These are phyloP conservation scores for Wickerhamomyces kurtzmanii DNA, from an alignment of 805 yeast genomes.

Conservation along the genomic window DNA sequence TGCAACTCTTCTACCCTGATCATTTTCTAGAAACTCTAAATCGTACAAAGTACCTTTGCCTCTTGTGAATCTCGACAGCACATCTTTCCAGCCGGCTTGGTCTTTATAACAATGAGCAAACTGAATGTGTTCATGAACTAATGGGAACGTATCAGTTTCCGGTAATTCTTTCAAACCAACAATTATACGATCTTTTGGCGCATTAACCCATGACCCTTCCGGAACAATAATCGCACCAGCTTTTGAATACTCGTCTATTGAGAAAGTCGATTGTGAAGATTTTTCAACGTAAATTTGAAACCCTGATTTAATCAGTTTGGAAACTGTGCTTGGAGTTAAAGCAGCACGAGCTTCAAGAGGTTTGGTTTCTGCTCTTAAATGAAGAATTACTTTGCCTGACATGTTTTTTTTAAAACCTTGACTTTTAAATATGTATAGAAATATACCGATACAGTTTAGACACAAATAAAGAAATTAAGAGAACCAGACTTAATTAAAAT, in stretches of 20 bases:
- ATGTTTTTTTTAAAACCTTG: no score
- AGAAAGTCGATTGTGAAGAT: constrained; percentile 74
- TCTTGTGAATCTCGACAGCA: constrained; percentile 75
- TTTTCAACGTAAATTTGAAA: constrained; percentile 86
- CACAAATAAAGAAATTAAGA: neutral
- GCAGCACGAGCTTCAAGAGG: constrained; percentile 98
- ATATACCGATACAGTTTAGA: no score
- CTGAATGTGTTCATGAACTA: constrained; percentile 93
- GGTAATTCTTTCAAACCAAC: constrained; percentile 94
- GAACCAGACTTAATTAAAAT: neutral
- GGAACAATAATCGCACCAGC: constrained; percentile 88
- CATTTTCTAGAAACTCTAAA: constrained; percentile 89
- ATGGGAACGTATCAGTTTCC: constrained; percentile 81
- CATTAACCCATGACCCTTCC: constrained; percentile 85
- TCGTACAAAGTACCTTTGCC: constrained; percentile 92
- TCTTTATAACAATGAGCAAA: constrained; percentile 98
- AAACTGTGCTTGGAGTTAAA: constrained; percentile 85
- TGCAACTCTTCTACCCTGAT: constrained; percentile 95
- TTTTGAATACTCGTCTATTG: constrained; percentile 60
- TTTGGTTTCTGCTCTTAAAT: constrained; percentile 94
- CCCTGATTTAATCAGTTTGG: constrained; percentile 76
- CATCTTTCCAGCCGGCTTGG: constrained; percentile 96
- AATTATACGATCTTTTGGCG: constrained; percentile 85
- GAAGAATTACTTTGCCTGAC: constrained; percentile 49
- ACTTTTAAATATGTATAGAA: no score